Base-by-base conservation (phyloP, 345 rosid genomes). In the Corymbia maculata region DNA sequence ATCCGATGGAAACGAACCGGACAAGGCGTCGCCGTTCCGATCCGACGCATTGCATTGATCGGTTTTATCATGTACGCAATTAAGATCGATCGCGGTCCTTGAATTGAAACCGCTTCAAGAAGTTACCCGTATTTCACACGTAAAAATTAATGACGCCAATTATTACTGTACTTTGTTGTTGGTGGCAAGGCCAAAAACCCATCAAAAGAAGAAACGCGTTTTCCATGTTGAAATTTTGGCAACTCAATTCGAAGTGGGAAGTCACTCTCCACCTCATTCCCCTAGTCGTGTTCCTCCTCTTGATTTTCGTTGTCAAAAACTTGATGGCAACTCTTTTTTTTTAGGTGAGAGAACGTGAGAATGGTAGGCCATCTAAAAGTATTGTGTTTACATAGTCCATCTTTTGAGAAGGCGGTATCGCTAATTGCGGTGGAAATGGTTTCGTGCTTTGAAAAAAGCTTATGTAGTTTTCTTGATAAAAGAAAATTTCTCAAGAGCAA, bases 341-440 rank as follows among this genome's bases (percentile, higher is more conserved):
- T 80, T 19, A 9, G 86, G 49, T 32, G 13, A 12, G 87, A 4
- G 79, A 26, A 44, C 9, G 75, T 16, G 45, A 64, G 13, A 42
- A 16, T 50, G 45, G 1, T 21, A n/a, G 52, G 9, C 2, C 19
- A 84, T 53, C 14, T 49, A 13, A 30, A 28, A 52, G 64, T 51
- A 22, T n/a, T 17, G 9, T 36, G 4, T 50, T 36, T 19, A 10
- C 28, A 36, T 0, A 2, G 16, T 0, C 0, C 1, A 16, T 32
- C 12, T 32, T 16, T 32, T 17, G 21, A 68, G 3, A 66, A 32
- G 0, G 12, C 8, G 0, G 19, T 16, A 6, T 68, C 0, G 1
- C 10, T 68, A 32, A 17, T 68, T 9, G 32, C 2, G 3, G 4
- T 3, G 0, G 0, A 3, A 1, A 16, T 66, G 6, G 0, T 7